Percentiles rank a stretch among this genome's conserved stretches.
phyloP scores from a whole-genome alignment of 768 basidiomycete species.

The Trametes coccinea region DNA sequence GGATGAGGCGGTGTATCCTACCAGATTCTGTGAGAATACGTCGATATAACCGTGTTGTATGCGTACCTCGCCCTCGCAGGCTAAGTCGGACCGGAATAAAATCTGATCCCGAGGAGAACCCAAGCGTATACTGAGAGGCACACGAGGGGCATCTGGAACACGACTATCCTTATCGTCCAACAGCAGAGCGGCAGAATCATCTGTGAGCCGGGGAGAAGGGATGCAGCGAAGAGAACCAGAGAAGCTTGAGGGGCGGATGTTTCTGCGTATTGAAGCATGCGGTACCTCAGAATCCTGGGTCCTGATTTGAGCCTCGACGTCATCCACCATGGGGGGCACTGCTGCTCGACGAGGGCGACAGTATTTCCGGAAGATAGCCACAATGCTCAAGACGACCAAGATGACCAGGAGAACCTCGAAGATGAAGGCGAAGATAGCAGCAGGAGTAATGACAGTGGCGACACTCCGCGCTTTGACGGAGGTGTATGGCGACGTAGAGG shows the following conservation, averaged over 20 bases:
- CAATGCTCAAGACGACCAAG: not conserved
- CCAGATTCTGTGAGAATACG: too few species aligned
- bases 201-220: not conserved
- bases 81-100: too few species aligned
- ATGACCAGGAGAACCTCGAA: constrained; percentile 7
- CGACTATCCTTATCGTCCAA: not conserved
- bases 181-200: not conserved
- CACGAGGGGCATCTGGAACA: not conserved
- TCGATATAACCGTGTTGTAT: too few species aligned
- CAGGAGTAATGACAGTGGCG: not conserved
- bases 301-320: not conserved
- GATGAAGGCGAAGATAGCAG: constrained; percentile 2
- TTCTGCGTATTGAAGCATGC: not conserved
- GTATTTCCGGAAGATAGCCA: not conserved
- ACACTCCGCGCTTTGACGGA: not conserved
- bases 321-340: not conserved
- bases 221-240: too few species aligned
- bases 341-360: not conserved
- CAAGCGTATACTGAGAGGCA: not conserved
- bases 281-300: not conserved
- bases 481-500: not conserved
- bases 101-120: not conserved
- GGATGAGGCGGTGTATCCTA: too few species aligned
- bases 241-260: not conserved
- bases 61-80: too few species aligned